Base-by-base conservation (phyloP, 139 green algal species). In the Chlamydomonas applanata region DNA sequence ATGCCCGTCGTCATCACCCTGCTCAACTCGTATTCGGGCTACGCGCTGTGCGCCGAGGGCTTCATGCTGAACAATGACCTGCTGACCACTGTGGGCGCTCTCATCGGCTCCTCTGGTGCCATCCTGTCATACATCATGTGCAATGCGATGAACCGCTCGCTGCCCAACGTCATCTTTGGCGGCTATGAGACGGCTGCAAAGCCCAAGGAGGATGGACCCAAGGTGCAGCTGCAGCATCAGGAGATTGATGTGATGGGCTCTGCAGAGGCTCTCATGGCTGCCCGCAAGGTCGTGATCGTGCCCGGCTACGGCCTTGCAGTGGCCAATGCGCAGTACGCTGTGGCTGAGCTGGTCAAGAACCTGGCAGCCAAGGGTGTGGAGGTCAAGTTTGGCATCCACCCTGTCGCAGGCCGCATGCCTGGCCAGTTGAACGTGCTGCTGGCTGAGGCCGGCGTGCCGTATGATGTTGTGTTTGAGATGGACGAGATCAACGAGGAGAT, bases 101-200 rank as follows among this genome's bases (percentile, higher is more conserved):
- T 74, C 62, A 94, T 96, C 60, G 91, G 89, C 67, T 89, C 83
- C 64, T 91, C 81, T 29, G 91, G 91, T 20, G 88, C 88, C 70
- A 94, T 96, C 73, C 87, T 96, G 29, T 90, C 82, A 30, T 94
- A 90, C 75, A 92, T 94, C 84, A 96, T 96, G 91, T 95, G 89
- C 44, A 32, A 40, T 3, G 69, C 69, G 3, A 74, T 74, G 69
- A 74, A 74, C 69, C 40, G 69, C 54, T 90, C 81, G 46, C 77
- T 96, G 49, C 72, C 88, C 46, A 93, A 93, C 76, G 90, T 95
- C 27, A 90, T 95, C 53, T 60, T 94, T 22, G 90, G 90, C 17
- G 89, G 89, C 34, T 93, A 91, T 77, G 85, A 72, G 61, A 84
- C 76, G 27, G 22, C 35, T 16, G 5, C 44, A 4, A n/a, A 25